phyloP scores from a whole-genome alignment of 2,329 filamentous ascomycete genomes.

The Diplocarpon rosae region DNA sequence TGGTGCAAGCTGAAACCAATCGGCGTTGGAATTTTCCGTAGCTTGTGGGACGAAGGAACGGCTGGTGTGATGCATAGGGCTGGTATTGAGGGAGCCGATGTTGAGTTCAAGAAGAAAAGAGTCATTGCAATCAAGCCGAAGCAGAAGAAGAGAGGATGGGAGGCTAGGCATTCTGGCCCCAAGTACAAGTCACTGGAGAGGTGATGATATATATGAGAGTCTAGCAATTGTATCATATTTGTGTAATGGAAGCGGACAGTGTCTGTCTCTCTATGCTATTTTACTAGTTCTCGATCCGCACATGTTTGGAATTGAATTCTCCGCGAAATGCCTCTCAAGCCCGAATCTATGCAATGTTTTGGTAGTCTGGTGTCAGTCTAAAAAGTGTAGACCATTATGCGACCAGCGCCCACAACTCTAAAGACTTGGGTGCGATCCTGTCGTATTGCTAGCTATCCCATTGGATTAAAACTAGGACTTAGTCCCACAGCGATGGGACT shows the following conservation, averaged over 20 bases:
- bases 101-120: constrained; percentile 77
- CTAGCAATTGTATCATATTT: constrained; percentile 14
- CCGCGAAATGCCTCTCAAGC: too few species aligned
- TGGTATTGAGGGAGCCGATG: constrained; percentile 61
- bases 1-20: constrained; percentile 61
- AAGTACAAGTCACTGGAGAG: constrained; percentile 47
- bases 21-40: constrained; percentile 80
- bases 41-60: constrained; percentile 80
- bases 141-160: constrained; percentile 52
- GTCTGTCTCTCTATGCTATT: neutral
- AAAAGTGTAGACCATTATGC: too few species aligned
- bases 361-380: too few species aligned
- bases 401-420: neutral
- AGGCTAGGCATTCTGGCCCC: constrained; percentile 51
- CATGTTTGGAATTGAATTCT: too few species aligned
- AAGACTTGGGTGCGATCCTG: too few species aligned
- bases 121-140: constrained; percentile 56
- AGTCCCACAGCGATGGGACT: too few species aligned
- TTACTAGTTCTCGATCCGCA: too few species aligned
- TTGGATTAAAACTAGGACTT: too few species aligned
- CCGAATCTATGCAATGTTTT: too few species aligned
- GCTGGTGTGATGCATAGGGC: constrained; percentile 77
- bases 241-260: constrained; percentile 9
- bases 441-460: too few species aligned
- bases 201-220: constrained; percentile 12